Evolutionary conservation across 2,329 filamentous ascomycete species (phyloP), one percentile per base, ranked within the genome.

Genomic region (Trichoderma gracile): DNA sequence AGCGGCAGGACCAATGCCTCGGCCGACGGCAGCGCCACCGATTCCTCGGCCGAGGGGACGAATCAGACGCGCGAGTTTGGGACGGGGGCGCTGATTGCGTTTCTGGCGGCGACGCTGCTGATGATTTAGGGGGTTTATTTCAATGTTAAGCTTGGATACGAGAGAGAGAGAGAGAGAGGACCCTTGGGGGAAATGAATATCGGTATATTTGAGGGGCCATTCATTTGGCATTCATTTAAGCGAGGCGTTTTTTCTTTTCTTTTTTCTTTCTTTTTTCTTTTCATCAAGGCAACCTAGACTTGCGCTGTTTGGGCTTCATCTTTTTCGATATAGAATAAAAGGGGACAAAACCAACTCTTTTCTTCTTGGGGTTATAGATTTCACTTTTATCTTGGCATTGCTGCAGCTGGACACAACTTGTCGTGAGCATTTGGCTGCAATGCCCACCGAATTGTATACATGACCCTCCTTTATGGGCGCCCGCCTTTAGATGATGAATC

Each of bases 41-140:
- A 53, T 9, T 58, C 46, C 19, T 55, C 49, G 5, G 67, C 57
- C 47, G 68, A 33, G 45, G 49, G 42, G 5, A 25, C 68, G 42
- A 64, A 45, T 25, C 40, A 46, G 52, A 54, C 50, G 19, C 70
- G 70, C 45, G 69, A 68, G 27, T 61, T 75, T 50, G 75, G 74
- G 14, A 73, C 73, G 12, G 79, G 75, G 3, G 79, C 80, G 9
- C 66, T 84, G 58, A 71, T 81, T 58, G 77, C 77, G 3, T 81
- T 82, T 68, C 61, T 82, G 27, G 79, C 71, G 5, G 79, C 75
- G 12, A 76, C 75, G 5, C 67, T 82, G 21, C 67, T 81, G 59
- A 69, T 82, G 64, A 65, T 75, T 17, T 75, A 71, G 38, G 50
- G 30, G 23, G 50, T 5, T 10, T n/a, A 42, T 2, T 15, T 38